Evolutionary conservation across 1,284 basidiomycete species (phyloP).

Genomic region (Trichosporon sp.): DNA sequence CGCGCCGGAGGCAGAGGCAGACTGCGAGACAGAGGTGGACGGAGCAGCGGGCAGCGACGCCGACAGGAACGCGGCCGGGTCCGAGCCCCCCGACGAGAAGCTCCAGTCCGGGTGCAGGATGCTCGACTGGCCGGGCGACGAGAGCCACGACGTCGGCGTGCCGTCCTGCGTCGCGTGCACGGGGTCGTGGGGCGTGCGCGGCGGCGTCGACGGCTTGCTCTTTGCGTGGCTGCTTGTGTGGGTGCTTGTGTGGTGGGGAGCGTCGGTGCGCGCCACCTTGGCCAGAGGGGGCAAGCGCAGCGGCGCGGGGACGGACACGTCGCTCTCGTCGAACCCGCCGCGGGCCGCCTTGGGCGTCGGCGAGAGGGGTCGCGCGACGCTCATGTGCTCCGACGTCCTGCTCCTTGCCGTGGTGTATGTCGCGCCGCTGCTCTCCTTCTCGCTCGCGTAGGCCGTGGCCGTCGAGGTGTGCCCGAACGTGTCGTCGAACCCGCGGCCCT

Average conservation of each 20-base stretch:
- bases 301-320: background rate
- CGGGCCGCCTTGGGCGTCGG: background rate
- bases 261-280: background rate
- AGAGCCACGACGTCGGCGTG: slow-evolving; percentile 9
- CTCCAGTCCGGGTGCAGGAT: slow-evolving; percentile 14
- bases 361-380: background rate
- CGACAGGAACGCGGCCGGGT: background rate
- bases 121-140: background rate
- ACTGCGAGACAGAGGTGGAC: too few relatives aligned
- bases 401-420: background rate
- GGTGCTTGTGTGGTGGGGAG: too few relatives aligned
- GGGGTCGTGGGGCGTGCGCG: background rate
- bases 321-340: background rate
- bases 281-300: background rate
- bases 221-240: too few relatives aligned
- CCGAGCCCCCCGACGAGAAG: background rate
- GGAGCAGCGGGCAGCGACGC: background rate
- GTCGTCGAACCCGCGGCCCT: background rate
- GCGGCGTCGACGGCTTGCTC: background rate
- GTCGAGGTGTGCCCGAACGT: background rate
- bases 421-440: background rate
- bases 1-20: background rate
- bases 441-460: background rate
- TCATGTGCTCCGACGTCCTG: background rate
- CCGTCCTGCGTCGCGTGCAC: background rate